Conservation (phyloP, 169 alveolate genomes). For the Eimeria mitis region DNA sequence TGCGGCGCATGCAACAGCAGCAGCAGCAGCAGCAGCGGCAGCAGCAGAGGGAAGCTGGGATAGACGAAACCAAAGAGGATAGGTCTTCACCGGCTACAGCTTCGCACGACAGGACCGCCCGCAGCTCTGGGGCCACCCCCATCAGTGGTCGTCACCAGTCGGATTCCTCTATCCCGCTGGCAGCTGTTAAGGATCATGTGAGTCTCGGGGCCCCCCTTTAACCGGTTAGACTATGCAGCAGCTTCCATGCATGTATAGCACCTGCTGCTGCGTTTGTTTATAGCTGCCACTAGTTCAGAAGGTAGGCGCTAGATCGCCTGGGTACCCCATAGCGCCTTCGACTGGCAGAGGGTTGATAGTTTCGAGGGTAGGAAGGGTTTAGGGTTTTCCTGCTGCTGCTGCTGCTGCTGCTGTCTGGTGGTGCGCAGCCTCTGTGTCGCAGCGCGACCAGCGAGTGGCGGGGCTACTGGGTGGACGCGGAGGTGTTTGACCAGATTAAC, state of each 20-base stretch:
- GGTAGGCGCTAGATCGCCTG: not conserved
- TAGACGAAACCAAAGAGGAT: not conserved
- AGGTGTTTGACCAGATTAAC: slow-evolving; percentile 82
- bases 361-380: not conserved
- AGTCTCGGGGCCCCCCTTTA: not conserved
- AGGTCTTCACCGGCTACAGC: not conserved
- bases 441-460: slow-evolving; percentile 81
- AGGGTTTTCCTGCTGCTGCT: not conserved
- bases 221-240: not conserved
- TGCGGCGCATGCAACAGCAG: slow-evolving; percentile 65
- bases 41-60: slow-evolving; percentile 48
- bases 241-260: not conserved
- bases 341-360: not conserved
- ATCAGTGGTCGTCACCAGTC: slow-evolving; percentile 75
- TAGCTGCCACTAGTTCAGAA: not conserved
- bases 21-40: not conserved
- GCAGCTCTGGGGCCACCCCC: slow-evolving; percentile 24
- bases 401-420: not conserved
- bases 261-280: not conserved
- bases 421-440: slow-evolving; percentile 77
- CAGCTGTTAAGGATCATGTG: slow-evolving; percentile 25
- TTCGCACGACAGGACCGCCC: not conserved
- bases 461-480: slow-evolving; percentile 81
- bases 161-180: slow-evolving; percentile 14
- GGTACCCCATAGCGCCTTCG: not conserved